Evolutionary conservation across 1,284 basidiomycete genomes (phyloP).

Genomic region (Pseudozyma thailandica): DNA sequence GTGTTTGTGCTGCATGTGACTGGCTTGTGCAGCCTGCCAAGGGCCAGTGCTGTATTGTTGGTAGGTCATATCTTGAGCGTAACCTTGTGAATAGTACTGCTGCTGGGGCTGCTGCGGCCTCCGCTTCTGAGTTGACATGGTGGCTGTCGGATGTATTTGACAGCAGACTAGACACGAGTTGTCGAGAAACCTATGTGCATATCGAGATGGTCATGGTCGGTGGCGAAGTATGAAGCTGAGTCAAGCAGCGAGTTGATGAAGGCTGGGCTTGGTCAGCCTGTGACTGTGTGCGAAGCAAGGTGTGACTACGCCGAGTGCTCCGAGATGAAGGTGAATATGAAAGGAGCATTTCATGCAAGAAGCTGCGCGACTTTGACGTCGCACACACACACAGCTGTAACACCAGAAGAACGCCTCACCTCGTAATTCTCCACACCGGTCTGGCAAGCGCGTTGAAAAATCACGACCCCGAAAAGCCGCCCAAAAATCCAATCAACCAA

Average conservation of each 20-base stretch:
- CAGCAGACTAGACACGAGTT: too few species aligned
- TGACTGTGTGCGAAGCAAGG: background rate
- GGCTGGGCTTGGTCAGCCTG: background rate
- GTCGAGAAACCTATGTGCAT: too few species aligned
- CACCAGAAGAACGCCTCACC: too few species aligned
- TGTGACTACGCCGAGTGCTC: background rate
- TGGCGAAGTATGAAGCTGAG: background rate
- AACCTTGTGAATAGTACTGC: constrained; percentile 14
- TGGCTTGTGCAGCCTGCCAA: constrained; percentile 8
- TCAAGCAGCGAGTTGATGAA: background rate
- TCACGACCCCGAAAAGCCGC: background rate
- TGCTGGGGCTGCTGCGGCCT: constrained; percentile 20
- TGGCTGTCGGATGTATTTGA: too few species aligned
- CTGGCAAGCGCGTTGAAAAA: background rate
- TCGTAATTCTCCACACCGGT: background rate
- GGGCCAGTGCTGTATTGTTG: constrained; percentile 8
- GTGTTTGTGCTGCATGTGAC: background rate
- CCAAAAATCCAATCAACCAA: background rate
- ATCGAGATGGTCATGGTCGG: constrained; percentile 22
- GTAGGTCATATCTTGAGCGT: constrained; percentile 12
- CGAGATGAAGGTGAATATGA: too few species aligned
- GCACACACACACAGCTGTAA: background rate
- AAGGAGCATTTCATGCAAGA: constrained; percentile 9
- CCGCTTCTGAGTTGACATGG: constrained; percentile 37
- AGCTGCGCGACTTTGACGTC: constrained; percentile 5